Evolutionary conservation across 768 basidiomycete species (phyloP), one percentile per base, ranked within the genome.

Genomic region (Boletus pseudo-olivaceus): DNA sequence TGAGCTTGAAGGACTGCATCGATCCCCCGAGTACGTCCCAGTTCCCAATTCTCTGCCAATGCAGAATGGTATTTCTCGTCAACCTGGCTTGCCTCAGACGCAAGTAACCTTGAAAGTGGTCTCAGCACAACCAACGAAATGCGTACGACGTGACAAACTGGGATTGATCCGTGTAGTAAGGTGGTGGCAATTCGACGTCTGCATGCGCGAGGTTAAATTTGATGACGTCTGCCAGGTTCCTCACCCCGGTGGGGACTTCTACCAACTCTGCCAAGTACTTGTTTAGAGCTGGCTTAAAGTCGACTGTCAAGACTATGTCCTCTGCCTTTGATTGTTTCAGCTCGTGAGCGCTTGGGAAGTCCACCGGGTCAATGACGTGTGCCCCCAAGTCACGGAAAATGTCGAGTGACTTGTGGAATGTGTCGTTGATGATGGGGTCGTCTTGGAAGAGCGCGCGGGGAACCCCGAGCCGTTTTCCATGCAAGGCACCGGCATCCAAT

Each of bases 161-260:
- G 11, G 72, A 72, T 55, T 77, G 76, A 32, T 68, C 67, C 8
- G 62, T 63, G 43, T 71, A 75, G 58, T 69, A 71, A 3, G 73
- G 71, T 38, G 70, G 32, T 9, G 70, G 62, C 7, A 72, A 61
- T 59, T 87, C 82, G 17, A 80, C 65, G 7, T 73, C 69, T 5
- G 80, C 73, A 56, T 87, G 77, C 5, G 70, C 74, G 35, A 75
- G 67, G 62, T 87, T 78, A 71, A 84, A 87, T 29, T 66, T 63
- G 43, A 87, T 85, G 33, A 87, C 60, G 40, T 84, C 82, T 11
- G 77, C 82, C 7, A 87, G 74, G 30, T 61, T 81, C 37, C 74
- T 73, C 27, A 87, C 83, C 3, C 82, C 82, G 0, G 84, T 80
- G 0, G 86, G 84, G 33, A 83, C 82, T 26, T 78, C 61, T 8